Conservation (phyloP, 1,284 basidiomycete species). For the Ganoderma lucidum region DNA sequence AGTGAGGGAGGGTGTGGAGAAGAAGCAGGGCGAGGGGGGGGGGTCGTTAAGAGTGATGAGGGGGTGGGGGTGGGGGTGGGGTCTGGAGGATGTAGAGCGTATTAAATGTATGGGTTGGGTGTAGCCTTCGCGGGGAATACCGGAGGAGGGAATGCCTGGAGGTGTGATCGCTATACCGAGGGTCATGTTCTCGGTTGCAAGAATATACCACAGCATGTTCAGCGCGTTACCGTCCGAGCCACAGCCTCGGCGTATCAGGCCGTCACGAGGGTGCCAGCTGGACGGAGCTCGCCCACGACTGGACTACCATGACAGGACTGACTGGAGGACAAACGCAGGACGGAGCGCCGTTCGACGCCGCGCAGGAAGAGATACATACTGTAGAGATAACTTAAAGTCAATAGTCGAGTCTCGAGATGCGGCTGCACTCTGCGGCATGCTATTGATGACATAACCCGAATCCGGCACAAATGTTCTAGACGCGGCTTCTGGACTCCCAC, state of each 20-base stretch:
- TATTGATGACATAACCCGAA: slow-evolving; percentile 2
- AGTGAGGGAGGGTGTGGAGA: slow-evolving; percentile 22
- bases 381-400: background rate
- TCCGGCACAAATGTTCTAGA: slow-evolving; percentile 2
- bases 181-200: slow-evolving; percentile 34
- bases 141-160: slow-evolving; percentile 34
- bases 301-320: slow-evolving; percentile 16
- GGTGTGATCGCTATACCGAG: slow-evolving; percentile 31
- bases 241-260: slow-evolving; percentile 30
- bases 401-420: background rate
- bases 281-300: slow-evolving; percentile 28
- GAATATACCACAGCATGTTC: slow-evolving; percentile 23
- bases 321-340: slow-evolving; percentile 12
- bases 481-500: background rate
- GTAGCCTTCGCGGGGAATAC: slow-evolving; percentile 35
- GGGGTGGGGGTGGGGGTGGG: slow-evolving; percentile 29
- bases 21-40: slow-evolving; percentile 23
- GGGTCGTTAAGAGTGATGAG: slow-evolving; percentile 10
- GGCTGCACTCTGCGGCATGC: background rate
- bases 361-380: slow-evolving; percentile 2
- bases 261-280: slow-evolving; percentile 29
- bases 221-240: slow-evolving; percentile 23
- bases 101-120: slow-evolving; percentile 32
- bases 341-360: slow-evolving; percentile 12
- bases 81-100: slow-evolving; percentile 17